Percentiles rank a stretch among this genome's conserved stretches.
Conservation (phyloP, 1,284 basidiomycete species). For the Marasmius fiardii region DNA sequence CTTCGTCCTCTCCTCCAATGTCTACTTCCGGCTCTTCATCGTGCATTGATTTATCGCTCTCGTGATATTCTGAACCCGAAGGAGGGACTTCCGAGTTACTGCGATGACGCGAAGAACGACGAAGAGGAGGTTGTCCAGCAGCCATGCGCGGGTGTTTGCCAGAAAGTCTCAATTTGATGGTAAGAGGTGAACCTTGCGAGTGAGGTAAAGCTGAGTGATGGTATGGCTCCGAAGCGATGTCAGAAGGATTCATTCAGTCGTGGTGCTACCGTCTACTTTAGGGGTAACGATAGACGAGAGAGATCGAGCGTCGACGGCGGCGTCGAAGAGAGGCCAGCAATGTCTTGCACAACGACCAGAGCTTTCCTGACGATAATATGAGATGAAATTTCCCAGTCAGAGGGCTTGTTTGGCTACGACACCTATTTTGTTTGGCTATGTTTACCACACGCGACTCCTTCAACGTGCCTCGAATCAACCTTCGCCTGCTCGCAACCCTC, state of each 20-base stretch:
- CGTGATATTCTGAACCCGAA: constrained; percentile 70
- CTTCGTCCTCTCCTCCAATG: constrained; percentile 27
- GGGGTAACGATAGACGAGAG: background rate
- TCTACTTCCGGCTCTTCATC: constrained; percentile 23
- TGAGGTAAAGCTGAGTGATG: background rate
- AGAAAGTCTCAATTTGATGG: constrained; percentile 5
- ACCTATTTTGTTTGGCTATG: constrained; percentile 2
- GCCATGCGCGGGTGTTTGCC: background rate
- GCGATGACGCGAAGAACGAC: constrained; percentile 8
- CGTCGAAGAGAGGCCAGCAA: background rate
- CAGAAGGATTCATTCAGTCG: constrained; percentile 5
- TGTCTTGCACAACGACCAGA: constrained; percentile 1
- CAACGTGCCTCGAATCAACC: background rate
- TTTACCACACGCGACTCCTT: background rate
- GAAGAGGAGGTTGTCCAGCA: background rate
- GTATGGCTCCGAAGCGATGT: background rate
- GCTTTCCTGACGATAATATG: background rate
- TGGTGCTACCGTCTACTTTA: background rate
- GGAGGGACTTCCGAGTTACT: constrained; percentile 18
- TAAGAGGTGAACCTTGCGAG: constrained; percentile 1
- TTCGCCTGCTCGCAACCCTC: background rate
- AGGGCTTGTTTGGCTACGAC: background rate
- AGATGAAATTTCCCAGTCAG: background rate
- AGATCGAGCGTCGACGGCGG: background rate
- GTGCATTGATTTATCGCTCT: constrained; percentile 36